Base-by-base conservation (phyloP, 352 stramenopile species). In the Pelagophyceae sp. region DNA sequence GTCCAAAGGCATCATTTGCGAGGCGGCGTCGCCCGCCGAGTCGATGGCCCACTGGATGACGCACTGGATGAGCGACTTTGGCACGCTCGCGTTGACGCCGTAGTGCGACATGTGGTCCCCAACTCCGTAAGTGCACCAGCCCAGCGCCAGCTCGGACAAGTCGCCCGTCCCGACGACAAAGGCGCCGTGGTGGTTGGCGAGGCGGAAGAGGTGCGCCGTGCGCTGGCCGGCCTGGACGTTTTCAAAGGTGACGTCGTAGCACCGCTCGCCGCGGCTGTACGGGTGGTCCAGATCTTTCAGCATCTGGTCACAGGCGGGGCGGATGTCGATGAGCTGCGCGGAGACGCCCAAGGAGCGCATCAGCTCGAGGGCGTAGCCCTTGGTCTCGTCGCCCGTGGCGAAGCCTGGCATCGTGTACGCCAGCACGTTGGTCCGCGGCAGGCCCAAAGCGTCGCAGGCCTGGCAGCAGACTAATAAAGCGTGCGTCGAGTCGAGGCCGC, bases 321-420 rank as follows among this genome's bases (percentile, higher is more conserved):
- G 19, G 23, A 74, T 74, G 38, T 74, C 67, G 67, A 74, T 31
- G 3, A 3, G 15, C 20, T 31, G 2, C 35, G 67, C 67, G 35
- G 33, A n/a, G 2, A 74, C 67, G 15, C 67, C 35, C 15, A 74
- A n/a, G 67, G 15, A 17, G 15, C 35, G 35, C 67, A 74, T 74
- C 15, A 74, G 67, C 2, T 74, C 67, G 35, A 58, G 33, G 11
- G 67, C 67, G 67, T 74, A 74, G 67, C 17, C 19, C n/a, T 74
- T 74, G 11, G 67, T 74, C 20, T 17, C 38, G 25, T 6, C 67
- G 6, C 33, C 33, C 67, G 67, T 74, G 17, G 67, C 67, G 67
- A 74, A 74, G 67, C 67, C 67, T 0, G 67, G 67, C 67, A 74
- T 74, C 67, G 67, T 74, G 67, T 74, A 74, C 2, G 67, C 67